Evolutionary conservation across 176 grass and related monocot species (phyloP).

Genomic region (Aegilops umbellulata): DNA sequence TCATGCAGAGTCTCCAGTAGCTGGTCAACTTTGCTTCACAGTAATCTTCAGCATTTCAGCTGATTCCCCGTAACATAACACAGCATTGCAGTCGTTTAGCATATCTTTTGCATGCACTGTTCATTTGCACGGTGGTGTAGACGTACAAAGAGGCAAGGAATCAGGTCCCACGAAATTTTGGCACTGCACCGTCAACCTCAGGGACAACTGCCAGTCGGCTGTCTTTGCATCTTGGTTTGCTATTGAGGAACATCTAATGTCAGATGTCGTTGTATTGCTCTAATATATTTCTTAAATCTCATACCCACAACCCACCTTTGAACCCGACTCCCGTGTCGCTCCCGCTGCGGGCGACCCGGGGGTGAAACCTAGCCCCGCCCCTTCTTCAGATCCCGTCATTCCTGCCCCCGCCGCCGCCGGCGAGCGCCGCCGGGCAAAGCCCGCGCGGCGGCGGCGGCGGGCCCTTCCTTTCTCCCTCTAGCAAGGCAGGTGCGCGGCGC

Average conservation of each 20-base stretch:
- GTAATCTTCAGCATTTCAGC: constrained; percentile 18
- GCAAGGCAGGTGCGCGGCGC: too few relatives aligned
- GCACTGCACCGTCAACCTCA: not conserved
- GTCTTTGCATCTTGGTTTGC: not conserved
- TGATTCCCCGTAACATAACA: not conserved
- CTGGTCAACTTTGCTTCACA: constrained; percentile 47
- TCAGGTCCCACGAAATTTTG: not conserved
- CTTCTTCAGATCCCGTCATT: too few relatives aligned
- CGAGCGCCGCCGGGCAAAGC: too few relatives aligned
- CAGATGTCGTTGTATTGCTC: not conserved
- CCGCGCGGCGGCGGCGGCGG: too few relatives aligned
- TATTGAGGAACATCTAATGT: not conserved
- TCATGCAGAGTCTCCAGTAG: constrained; percentile 63
- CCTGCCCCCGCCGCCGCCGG: too few relatives aligned
- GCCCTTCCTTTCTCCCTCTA: too few relatives aligned
- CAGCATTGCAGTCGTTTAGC: too few relatives aligned
- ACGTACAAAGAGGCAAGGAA: not conserved
- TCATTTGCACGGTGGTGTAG: not conserved
- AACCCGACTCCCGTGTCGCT: too few relatives aligned
- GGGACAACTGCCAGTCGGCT: not conserved
- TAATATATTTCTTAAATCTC: too few relatives aligned
- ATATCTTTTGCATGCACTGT: not conserved
- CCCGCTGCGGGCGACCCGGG: too few relatives aligned
- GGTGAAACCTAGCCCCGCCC: too few relatives aligned
- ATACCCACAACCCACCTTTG: too few relatives aligned